Evolutionary conservation across 202 grass and related monocot species (phyloP), one percentile per base, ranked within the genome.

Genomic region (Hordeum pubiflorum): DNA sequence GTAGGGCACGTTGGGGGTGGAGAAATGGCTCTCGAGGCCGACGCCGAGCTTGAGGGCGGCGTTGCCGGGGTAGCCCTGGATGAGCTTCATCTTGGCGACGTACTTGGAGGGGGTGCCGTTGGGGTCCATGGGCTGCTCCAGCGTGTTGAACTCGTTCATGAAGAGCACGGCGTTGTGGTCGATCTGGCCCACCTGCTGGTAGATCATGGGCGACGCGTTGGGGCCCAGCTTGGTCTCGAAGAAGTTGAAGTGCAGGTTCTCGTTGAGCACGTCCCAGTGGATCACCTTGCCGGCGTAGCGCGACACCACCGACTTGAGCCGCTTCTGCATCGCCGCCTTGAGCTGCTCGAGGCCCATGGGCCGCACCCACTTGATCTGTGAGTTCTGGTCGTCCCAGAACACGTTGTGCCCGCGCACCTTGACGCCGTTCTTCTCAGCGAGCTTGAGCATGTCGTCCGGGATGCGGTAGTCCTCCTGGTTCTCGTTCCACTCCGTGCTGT

Each of bases 241-340:
- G 79, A 84, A 97, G 61, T 85, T 87, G 82, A 79, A 91, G 79
- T 97, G 91, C 0, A 93, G 66, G 76, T 97, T 91, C 83, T 97
- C 91, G 67, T 97, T 97, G 4, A 90, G 71, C 43, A 93, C 89
- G 50, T 97, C 94, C 94, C 94, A 97, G 20, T 86, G 81, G 79
- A 97, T 97, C 9, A 93, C 31, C 80, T 90, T 79, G 15, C 76
- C 86, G 39, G 64, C 82, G 82, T 97, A 97, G 0, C 67, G 83
- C 2, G 79, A 55, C 50, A 91, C 85, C 0, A 97, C 76, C 1
- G 68, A 80, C 21, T 84, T 80, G 50, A 97, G 43, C 10, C 87
- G 82, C 59, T 65, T 88, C 14, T 60, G 11, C 11, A 84, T 46
- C 11, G 94, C 91, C 8, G 86, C 46, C 72, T 76, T 77, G 26